Conservation (phyloP, 352 stramenopile genomes). For the Globisporangium cylindrosporum region DNA sequence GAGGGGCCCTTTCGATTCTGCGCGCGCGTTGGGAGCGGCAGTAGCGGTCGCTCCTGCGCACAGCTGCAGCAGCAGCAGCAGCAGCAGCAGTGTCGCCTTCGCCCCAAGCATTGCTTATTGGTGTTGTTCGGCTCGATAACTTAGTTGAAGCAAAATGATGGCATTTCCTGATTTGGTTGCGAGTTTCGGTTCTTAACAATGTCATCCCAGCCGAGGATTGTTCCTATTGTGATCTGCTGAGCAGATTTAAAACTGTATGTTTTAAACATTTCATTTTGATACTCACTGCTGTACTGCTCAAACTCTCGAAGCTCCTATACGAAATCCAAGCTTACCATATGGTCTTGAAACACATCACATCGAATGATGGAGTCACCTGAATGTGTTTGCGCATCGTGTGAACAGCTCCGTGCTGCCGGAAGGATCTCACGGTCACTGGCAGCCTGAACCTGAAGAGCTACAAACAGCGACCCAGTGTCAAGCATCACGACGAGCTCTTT, state of each 20-base stretch:
- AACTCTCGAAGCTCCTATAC: neutral
- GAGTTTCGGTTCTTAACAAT: neutral
- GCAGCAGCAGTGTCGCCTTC: neutral
- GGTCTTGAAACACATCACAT: neutral
- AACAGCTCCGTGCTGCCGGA: neutral
- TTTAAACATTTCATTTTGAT: neutral
- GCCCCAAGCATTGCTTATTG: neutral
- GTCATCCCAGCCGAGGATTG: too few relatives aligned
- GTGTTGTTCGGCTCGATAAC: neutral
- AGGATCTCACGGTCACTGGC: constrained; percentile 19
- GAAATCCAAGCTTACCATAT: neutral
- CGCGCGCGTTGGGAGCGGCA: neutral
- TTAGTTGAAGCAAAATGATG: neutral
- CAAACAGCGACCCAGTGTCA: neutral
- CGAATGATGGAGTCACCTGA: neutral
- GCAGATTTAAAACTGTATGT: neutral
- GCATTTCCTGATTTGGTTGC: neutral
- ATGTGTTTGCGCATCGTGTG: neutral
- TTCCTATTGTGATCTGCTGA: too few relatives aligned
- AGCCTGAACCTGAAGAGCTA: neutral
- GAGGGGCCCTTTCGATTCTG: neutral
- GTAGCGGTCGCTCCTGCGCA: neutral
- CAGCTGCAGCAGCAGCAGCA: neutral
- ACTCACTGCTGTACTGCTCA: neutral
- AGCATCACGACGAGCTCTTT: neutral